Evolutionary conservation across 352 stramenopile genomes (phyloP), one percentile per base, ranked within the genome.

Genomic region (Phytophthora brassicae): DNA sequence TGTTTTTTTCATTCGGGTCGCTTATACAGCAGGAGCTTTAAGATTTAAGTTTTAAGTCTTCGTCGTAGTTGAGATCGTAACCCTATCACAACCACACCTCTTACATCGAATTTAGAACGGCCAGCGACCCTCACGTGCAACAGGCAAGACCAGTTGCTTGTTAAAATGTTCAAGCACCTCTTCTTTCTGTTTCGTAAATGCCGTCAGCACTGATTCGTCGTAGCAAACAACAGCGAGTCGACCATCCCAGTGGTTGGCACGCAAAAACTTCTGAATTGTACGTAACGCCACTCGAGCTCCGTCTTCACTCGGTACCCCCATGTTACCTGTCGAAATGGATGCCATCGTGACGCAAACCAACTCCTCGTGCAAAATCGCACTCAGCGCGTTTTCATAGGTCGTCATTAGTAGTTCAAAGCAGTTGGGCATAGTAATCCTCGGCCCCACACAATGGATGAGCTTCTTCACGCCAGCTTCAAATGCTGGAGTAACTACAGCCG

Each of bases 381-480:
- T 68, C 64, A 84, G 65, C 6, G 71, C 54, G 24, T 68, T 83
- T 42, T 74, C 61, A 38, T 87, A 87, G 6, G 75, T 83, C 13
- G 62, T 66, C 1, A 56, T 70, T 17, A 87, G 63, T 29, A 82
- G 63, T n/a, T 60, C 23, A 35, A 65, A 82, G 38, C 72, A 68
- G 13, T 72, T 54, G 0, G 48, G 60, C 56, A 74, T 65, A 6
- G 36, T 44, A 12, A 80, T 71, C 29, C 67, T 56, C n/a, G 79
- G 79, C 0, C 79, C 76, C 16, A 84, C 66, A 57, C 79, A 89
- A 31, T 89, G 79, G 24, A 89, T 82, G 38, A 89, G 60, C 28
- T 72, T 70, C 8, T 60, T 56, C 19, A 79, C 79, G 19, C 72
- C 60, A 2, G 77, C 70, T 12, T 81, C 59, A 41, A 86, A 89